These are phyloP conservation scores for Fusarium sp. DNA, from an alignment of 2,329 filamentous ascomycete genomes.

Conservation along the genomic window DNA sequence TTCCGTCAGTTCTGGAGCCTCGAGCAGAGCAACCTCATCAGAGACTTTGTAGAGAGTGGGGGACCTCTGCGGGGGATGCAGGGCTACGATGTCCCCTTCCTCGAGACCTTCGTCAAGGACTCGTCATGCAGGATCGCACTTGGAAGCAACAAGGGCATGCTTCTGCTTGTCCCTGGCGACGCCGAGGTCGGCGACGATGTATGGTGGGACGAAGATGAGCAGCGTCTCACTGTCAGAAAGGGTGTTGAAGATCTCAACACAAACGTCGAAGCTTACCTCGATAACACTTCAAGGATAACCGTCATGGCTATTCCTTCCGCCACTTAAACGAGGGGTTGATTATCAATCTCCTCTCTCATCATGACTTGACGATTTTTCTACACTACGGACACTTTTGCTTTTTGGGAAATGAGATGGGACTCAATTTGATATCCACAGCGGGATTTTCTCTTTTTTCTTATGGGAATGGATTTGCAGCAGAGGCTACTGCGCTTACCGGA, in stretches of 20 bases:
- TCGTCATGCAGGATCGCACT: conserved; percentile 44
- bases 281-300: conserved; percentile 39
- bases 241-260: conserved; percentile 31
- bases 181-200: conserved; percentile 47
- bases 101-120: conserved; percentile 45
- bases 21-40: conserved; percentile 50
- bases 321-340: conserved; percentile 19
- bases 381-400: conserved; percentile 8
- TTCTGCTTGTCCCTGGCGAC: conserved; percentile 46
- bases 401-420: conserved; percentile 13
- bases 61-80: conserved; percentile 40
- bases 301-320: conserved; percentile 42
- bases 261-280: conserved; percentile 39
- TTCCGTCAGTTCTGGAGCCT: conserved; percentile 53
- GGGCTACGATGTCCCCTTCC: conserved; percentile 45
- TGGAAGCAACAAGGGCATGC: conserved; percentile 42
- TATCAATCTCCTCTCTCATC: not conserved
- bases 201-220: conserved; percentile 39
- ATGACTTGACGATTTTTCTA: conserved; percentile 24
- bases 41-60: conserved; percentile 48
- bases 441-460: conserved; percentile 16
- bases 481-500: conserved; percentile 27
- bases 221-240: conserved; percentile 39
- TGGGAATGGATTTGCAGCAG: conserved; percentile 10
- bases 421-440: conserved; percentile 29